Percentiles rank a stretch among this genome's conserved stretches.
Evolutionary conservation across 495 filamentous ascomycete genomes (phyloP).

Genomic region (Penicilliopsis zonata): DNA sequence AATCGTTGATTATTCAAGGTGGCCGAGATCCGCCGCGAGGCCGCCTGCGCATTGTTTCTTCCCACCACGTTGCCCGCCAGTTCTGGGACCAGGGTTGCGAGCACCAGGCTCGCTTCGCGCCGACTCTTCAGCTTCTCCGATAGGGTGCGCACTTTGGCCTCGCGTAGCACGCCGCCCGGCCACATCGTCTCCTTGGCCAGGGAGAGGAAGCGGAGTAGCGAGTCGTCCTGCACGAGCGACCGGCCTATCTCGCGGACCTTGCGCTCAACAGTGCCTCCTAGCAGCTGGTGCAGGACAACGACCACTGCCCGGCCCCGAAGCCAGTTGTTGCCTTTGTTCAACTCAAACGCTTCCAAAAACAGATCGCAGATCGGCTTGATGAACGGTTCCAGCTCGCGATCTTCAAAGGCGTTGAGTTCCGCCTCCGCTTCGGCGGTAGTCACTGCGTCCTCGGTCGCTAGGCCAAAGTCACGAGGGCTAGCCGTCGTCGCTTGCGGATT

Average conservation of each 20-base stretch:
- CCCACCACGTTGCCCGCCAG: conserved; percentile 77
- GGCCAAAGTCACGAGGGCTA: conserved; percentile 21
- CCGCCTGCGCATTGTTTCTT: conserved; percentile 70
- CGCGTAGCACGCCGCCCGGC: conserved; percentile 52
- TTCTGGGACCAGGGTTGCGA: conserved; percentile 72
- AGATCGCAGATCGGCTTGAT: conserved; percentile 97
- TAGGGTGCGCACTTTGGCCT: conserved; percentile 44
- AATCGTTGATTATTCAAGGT: conserved; percentile 61
- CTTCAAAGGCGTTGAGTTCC: conserved; percentile 87
- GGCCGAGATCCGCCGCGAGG: conserved; percentile 67
- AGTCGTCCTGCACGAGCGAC: conserved; percentile 60
- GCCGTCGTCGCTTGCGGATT: conserved; percentile 58
- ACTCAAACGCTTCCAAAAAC: conserved; percentile 91
- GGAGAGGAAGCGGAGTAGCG: conserved; percentile 60
- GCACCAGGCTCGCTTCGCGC: conserved; percentile 62
- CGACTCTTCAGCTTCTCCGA: conserved; percentile 58
- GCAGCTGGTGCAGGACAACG: conserved; percentile 58
- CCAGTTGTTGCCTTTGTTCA: conserved; percentile 89
- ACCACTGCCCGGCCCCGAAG: conserved; percentile 91
- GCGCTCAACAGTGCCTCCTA: conserved; percentile 82
- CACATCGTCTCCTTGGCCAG: conserved; percentile 65
- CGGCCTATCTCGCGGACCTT: conserved; percentile 76
- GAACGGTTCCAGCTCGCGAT: conserved; percentile 82
- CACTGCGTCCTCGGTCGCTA: conserved; percentile 46
- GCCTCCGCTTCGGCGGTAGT: conserved; percentile 84